Evolutionary conservation across 2,329 filamentous ascomycete species (phyloP).

Genomic region (Xylaria sp.): DNA sequence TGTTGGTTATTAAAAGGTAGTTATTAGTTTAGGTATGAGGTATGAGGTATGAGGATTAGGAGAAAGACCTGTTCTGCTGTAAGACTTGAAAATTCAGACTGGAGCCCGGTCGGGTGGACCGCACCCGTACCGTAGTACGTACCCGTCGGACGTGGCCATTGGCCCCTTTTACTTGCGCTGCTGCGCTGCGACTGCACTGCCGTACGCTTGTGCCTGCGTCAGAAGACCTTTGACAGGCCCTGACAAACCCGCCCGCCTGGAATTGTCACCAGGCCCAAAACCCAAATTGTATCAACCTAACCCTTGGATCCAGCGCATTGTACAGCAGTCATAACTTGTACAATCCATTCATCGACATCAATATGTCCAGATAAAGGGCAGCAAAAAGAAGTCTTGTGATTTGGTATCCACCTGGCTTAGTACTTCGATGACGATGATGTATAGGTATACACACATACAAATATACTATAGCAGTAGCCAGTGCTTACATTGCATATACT

Average conservation of each 20-base stretch:
- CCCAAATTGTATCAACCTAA: constrained; percentile 10
- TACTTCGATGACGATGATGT: neutral
- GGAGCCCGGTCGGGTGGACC: too few relatives aligned
- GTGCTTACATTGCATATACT: neutral
- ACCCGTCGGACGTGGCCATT: too few relatives aligned
- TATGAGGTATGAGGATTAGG: neutral
- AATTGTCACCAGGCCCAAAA: constrained; percentile 32
- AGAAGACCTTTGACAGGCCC: constrained; percentile 24
- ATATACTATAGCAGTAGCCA: too few relatives aligned
- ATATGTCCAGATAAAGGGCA: neutral
- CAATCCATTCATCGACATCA: neutral
- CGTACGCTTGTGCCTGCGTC: constrained; percentile 29
- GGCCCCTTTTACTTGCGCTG: neutral
- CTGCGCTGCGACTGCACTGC: constrained; percentile 26
- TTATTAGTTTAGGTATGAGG: neutral
- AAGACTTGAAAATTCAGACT: constrained; percentile 22
- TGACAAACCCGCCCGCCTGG: constrained; percentile 11
- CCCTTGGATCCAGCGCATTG: neutral
- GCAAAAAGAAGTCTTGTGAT: constrained; percentile 5
- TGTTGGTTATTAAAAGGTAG: too few relatives aligned
- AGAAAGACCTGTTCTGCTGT: neutral
- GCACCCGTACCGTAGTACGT: too few relatives aligned
- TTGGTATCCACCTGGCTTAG: neutral
- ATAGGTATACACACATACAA: too few relatives aligned
- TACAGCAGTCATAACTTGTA: neutral